phyloP scores from a whole-genome alignment of 1,284 basidiomycete species.

The Fomitopsis schrenkii region DNA sequence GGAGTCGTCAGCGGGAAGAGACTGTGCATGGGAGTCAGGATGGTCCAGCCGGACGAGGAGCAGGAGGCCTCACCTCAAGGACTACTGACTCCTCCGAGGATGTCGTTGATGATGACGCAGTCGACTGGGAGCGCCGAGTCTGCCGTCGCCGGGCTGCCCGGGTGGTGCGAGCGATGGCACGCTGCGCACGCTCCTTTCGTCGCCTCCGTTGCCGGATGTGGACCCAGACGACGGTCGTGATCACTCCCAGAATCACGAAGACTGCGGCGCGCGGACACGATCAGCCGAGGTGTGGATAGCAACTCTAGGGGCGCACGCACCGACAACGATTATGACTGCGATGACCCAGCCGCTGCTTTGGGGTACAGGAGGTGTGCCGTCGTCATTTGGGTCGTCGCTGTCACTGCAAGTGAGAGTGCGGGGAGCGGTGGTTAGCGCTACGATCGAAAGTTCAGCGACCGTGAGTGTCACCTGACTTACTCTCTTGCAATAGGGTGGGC shows the following conservation, averaged over 20 bases:
- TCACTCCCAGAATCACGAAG: slow-evolving; percentile 3
- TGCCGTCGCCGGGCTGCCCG: not conserved
- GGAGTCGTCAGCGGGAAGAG: not conserved
- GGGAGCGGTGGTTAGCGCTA: not conserved
- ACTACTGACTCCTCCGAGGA: not conserved
- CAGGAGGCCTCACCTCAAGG: not conserved
- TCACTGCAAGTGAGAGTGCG: not conserved
- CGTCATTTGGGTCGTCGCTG: not conserved
- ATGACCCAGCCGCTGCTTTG: slow-evolving; percentile 6
- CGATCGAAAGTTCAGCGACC: not conserved
- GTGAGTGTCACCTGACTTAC: slow-evolving; percentile 5
- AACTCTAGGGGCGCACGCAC: not conserved
- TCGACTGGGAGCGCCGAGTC: not conserved
- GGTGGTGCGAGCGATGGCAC: not conserved
- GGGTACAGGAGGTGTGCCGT: not conserved
- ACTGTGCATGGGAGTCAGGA: not conserved
- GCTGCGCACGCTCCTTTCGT: not conserved
- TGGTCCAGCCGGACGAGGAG: not conserved
- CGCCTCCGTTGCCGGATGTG: slow-evolving; percentile 5
- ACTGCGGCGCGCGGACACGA: not conserved
- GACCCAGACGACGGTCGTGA: slow-evolving; percentile 3
- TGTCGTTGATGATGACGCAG: not conserved
- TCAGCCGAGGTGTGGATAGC: not conserved
- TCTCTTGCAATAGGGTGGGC: slow-evolving; percentile 1
- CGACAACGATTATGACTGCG: slow-evolving; percentile 5